Percentiles rank a stretch among this genome's conserved stretches.
phyloP scores from a whole-genome alignment of 495 filamentous ascomycete species.

The Chaetomium tenue region DNA sequence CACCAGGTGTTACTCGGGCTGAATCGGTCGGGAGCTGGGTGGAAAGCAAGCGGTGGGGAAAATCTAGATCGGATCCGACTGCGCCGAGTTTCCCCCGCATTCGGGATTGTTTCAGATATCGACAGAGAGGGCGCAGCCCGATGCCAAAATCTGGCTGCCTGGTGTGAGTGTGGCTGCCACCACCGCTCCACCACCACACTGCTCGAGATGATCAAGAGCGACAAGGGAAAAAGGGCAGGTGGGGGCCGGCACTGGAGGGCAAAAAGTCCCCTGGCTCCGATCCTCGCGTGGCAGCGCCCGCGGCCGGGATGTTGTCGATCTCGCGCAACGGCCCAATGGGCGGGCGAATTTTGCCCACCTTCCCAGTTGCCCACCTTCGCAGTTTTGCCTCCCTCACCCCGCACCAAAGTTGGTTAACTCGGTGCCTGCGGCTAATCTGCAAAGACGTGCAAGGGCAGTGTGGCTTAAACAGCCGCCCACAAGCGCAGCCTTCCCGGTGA shows the following conservation, averaged over 20 bases:
- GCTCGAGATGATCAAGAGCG: background rate
- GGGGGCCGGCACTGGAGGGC: background rate
- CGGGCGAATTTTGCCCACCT: conserved; percentile 9
- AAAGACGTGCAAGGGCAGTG: background rate
- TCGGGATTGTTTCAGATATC: conserved; percentile 8
- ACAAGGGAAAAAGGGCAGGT: background rate
- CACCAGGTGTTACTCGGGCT: background rate
- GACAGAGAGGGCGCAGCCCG: conserved; percentile 2
- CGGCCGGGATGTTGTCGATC: conserved; percentile 3
- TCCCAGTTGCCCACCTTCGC: background rate
- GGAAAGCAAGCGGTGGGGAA: background rate
- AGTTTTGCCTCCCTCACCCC: background rate
- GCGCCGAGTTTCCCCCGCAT: background rate
- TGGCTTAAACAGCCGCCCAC: conserved; percentile 19
- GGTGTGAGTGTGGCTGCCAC: background rate
- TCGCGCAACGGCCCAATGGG: conserved; percentile 4
- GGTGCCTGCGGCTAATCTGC: conserved; percentile 24
- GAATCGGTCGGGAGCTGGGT: no score
- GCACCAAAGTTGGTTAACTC: conserved; percentile 7
- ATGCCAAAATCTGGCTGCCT: conserved; percentile 10
- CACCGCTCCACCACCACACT: background rate
- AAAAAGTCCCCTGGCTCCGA: conserved; percentile 8
- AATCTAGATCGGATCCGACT: background rate
- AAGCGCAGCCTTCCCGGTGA: conserved; percentile 3
- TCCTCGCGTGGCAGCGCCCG: conserved; percentile 9